These are phyloP conservation scores for Pleurostoma richardsiae DNA, from an alignment of 2,329 filamentous ascomycete species.

Conservation along the genomic window DNA sequence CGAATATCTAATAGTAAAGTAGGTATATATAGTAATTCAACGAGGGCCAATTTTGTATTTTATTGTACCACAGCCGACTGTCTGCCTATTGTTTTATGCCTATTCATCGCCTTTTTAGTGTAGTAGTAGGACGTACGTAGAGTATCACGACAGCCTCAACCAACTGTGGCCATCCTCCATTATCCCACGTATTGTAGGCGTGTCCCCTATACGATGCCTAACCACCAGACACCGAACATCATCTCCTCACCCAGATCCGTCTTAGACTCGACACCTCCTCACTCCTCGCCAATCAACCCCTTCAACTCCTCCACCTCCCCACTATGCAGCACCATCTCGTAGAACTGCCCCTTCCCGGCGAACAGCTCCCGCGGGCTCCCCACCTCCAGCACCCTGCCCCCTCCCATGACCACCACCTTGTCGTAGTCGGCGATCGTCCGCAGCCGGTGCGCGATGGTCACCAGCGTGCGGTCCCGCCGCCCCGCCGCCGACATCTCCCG, in stretches of 20 bases:
- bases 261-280: constrained; percentile 8
- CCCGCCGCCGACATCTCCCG: constrained; percentile 38
- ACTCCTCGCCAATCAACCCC: constrained; percentile 11
- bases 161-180: no score
- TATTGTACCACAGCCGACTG: no score
- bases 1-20: no score
- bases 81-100: no score
- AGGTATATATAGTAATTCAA: no score
- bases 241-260: constrained; percentile 4
- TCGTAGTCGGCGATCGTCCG: constrained; percentile 58
- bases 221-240: neutral
- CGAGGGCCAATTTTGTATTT: no score
- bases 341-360: constrained; percentile 37
- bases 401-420: constrained; percentile 50
- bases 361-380: constrained; percentile 44
- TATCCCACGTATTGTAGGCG: no score
- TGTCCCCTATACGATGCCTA: neutral
- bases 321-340: constrained; percentile 51
- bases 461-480: constrained; percentile 40
- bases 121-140: no score
- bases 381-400: constrained; percentile 46
- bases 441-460: constrained; percentile 54
- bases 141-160: no score
- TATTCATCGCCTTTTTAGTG: no score
- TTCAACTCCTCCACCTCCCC: constrained; percentile 44